Evolutionary conservation across 169 alveolate species (phyloP).

Genomic region (Cryptosporidium felis): DNA sequence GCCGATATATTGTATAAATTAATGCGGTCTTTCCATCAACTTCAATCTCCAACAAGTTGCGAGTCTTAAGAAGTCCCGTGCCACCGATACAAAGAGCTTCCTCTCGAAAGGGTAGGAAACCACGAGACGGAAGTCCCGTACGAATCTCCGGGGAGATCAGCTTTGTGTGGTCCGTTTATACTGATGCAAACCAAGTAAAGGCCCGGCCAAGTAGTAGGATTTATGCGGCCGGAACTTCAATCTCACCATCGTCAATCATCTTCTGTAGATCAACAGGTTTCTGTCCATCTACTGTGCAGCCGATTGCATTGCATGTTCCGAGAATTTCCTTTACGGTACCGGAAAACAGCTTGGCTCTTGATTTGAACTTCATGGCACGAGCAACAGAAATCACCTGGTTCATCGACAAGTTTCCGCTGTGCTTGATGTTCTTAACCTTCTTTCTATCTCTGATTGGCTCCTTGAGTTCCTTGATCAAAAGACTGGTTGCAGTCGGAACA

Average conservation of each 20-base stretch:
- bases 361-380: slow-evolving; percentile 89
- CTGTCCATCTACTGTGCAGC: slow-evolving; percentile 96
- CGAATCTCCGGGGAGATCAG: too few species aligned
- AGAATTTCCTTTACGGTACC: slow-evolving; percentile 96
- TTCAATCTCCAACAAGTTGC: too few species aligned
- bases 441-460: slow-evolving; percentile 96
- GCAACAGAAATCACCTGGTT: slow-evolving; percentile 92
- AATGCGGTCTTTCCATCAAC: not conserved
- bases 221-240: slow-evolving; percentile 82
- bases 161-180: too few species aligned
- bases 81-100: too few species aligned
- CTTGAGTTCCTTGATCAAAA: slow-evolving; percentile 92
- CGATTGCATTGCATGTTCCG: slow-evolving; percentile 96
- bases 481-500: slow-evolving; percentile 95
- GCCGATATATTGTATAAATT: slow-evolving; percentile 12
- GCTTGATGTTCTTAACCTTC: slow-evolving; percentile 94
- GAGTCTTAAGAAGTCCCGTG: too few species aligned
- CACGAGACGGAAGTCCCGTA: too few species aligned
- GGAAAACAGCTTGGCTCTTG: slow-evolving; percentile 90
- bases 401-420: slow-evolving; percentile 94
- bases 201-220: too few species aligned
- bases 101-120: too few species aligned
- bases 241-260: slow-evolving; percentile 88
- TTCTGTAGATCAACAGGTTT: slow-evolving; percentile 89
- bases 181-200: too few species aligned